Base-by-base conservation (phyloP, 371 early-diverging fungal species). In the Fennellomyces sp. region DNA sequence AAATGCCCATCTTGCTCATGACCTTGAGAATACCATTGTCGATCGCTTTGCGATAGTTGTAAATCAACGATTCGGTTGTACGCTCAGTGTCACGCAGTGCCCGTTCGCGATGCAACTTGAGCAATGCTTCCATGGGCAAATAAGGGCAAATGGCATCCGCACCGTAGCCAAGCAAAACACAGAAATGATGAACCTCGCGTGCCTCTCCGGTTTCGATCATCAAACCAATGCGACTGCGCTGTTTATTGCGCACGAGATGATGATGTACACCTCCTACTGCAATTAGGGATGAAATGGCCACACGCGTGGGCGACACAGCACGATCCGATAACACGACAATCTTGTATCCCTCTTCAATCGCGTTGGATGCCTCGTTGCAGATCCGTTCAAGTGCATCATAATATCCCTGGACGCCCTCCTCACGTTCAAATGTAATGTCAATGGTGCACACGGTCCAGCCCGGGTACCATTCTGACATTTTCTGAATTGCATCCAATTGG, bases 1-100 rank as follows among this genome's bases (percentile, higher is more conserved):
- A 96, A 54, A 98, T 96, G 65, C 98, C 98, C 98, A 98, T 98
- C 86, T 98, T 98, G 72, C 96, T 94, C 97, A 97, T 97, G 61
- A 97, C 97, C 76, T 98, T 97, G 52, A 87, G 77, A 68, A 98
- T 92, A 67, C 98, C 98, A 65, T 97, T 93, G 70, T 94, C 92
- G 29, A 85, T 72, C 6, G 93, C 96, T 72, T 91, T 90, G 61
- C 87, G 85, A 81, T 86, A 98, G 75, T 94, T 94, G 66, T 78
- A 73, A 53, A 94, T 72, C n/a, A n/a, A n/a, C n/a, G n/a, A n/a
- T n/a, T n/a, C n/a, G n/a, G n/a, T n/a, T n/a, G n/a, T n/a, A n/a
- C n/a, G n/a, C n/a, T n/a, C n/a, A n/a, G n/a, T n/a, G n/a, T n/a
- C n/a, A n/a, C n/a, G n/a, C n/a, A n/a, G n/a, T n/a, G n/a, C n/a